Percentiles rank a stretch among this genome's conserved stretches.
phyloP scores from a whole-genome alignment of 164 flowering plant species.

The Vitis rupestris region DNA sequence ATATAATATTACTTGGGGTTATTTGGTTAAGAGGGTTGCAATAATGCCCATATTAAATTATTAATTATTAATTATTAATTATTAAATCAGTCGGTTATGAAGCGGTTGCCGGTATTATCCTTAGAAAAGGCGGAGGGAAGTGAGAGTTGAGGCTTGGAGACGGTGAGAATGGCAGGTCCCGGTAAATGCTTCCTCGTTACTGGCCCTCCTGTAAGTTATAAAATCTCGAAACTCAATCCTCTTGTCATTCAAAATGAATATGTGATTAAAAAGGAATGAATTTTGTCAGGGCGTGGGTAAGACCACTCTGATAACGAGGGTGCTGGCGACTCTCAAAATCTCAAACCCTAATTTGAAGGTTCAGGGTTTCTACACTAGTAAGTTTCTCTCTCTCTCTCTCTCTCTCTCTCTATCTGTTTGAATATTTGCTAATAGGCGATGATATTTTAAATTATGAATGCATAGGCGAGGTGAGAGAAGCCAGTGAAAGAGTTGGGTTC shows the following conservation, averaged over 20 bases:
- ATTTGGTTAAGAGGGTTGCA: no score
- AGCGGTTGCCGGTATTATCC: no score
- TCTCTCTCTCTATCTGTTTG: no score
- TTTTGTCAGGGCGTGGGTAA: slow-evolving; percentile 73
- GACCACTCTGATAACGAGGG: slow-evolving; percentile 64
- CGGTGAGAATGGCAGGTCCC: slow-evolving; percentile 33
- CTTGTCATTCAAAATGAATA: not conserved
- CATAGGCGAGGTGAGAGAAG: slow-evolving; percentile 75
- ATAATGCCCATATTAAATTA: no score
- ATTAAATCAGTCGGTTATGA: no score
- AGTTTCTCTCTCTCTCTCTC: slow-evolving; percentile 7
- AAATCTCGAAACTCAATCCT: not conserved
- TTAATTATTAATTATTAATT: no score
- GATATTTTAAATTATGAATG: not conserved
- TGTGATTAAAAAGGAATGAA: no score
- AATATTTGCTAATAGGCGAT: not conserved
- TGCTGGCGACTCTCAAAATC: slow-evolving; percentile 50
- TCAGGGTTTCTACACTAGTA: slow-evolving; percentile 84
- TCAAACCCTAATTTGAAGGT: slow-evolving; percentile 61
- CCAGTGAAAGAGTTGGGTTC: slow-evolving; percentile 76
- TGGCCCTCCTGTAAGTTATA: slow-evolving; percentile 51
- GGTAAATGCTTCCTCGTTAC: slow-evolving; percentile 66
- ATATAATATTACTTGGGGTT: no score
- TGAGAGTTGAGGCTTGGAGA: no score
- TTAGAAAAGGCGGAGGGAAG: no score